Base-by-base conservation (phyloP, 164 flowering plant genomes). In the Berberis thunbergii region DNA sequence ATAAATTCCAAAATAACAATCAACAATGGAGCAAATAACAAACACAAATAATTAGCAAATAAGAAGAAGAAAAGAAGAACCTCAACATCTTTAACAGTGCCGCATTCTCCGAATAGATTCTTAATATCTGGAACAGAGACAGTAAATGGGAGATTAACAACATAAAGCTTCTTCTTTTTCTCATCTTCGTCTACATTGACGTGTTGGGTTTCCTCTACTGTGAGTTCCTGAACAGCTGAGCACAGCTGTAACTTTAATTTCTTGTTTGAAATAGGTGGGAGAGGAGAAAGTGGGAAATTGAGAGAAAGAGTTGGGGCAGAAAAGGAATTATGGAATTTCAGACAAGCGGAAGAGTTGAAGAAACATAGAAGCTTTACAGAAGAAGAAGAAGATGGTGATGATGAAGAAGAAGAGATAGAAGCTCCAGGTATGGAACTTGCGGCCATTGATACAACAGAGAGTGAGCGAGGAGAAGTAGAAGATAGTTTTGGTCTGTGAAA, bases 71-170 rank as follows among this genome's bases (percentile, higher is more conserved):
- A 72, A 41, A n/a, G 42, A 64, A 60, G 26, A 54, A 91, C 96
- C 91, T 88, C 98, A 46, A 85, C 84, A 64, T 85, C 86, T n/a
- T 60, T 61, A 12, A 88, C 91, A 70, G 79, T 70, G 9, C 96
- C 96, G 63, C 91, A 87, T 70, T 86, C 80, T n/a, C 81, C 81
- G 59, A 92, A 87, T 7, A 85, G 72, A 49, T 62, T 71, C 80
- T 79, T 82, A 56, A 92, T 77, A 66, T 86, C 91, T 1, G 65
- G 62, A 48, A 77, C 85, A 57, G 88, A 55, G 60, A 80, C 67
- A 70, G 80, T 71, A 81, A 84, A 89, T 0, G 96, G 96, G 64
- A 92, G 70, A 68, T 92, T 89, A 3, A 72, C 69, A 4, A 89
- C 87, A 57, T 65, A 87, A 4, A 92, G 83, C 82, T 88, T 92